A percentile compares a stretch with the other conserved stretches of the same genome.
phyloP scores from a whole-genome alignment of 495 filamentous ascomycete species.

The Annulohypoxylon stygium region DNA sequence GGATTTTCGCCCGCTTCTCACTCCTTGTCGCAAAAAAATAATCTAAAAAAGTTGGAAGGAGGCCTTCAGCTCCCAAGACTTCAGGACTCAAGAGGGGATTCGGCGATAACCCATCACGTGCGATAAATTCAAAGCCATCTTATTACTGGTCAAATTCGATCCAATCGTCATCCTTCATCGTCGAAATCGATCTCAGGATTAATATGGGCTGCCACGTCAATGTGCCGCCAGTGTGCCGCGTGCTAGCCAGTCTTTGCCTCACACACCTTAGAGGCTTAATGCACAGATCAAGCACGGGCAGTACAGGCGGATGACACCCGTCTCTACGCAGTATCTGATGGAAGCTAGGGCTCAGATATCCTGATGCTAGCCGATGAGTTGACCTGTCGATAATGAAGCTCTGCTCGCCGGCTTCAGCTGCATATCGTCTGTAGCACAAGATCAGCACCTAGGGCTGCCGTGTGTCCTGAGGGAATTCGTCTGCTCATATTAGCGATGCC shows the following conservation, averaged over 20 bases:
- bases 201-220: constrained; percentile 49
- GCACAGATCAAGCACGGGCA: constrained; percentile 18
- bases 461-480: constrained; percentile 41
- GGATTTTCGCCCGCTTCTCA: constrained; percentile 37
- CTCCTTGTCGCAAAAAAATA: constrained; percentile 35
- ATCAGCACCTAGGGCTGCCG: constrained; percentile 4
- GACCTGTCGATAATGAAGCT: constrained; percentile 24
- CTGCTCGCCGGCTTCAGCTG: constrained; percentile 18
- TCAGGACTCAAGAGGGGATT: constrained; percentile 37
- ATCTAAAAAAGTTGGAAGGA: constrained; percentile 37
- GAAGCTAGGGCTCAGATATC: constrained; percentile 13
- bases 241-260: constrained; percentile 33
- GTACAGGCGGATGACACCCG: constrained; percentile 2
- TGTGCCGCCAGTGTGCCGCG: constrained; percentile 42
- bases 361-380: constrained; percentile 24
- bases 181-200: constrained; percentile 44
- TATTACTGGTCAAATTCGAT: constrained; percentile 30
- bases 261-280: constrained; percentile 20
- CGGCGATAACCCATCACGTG: constrained; percentile 45
- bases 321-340: constrained; percentile 4
- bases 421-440: constrained; percentile 28
- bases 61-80: constrained; percentile 29
- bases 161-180: constrained; percentile 35
- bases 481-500: constrained; percentile 29
- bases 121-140: constrained; percentile 13